Base-by-base conservation (phyloP, 106 monocot species). In the Dactylorhiza incarnata region DNA sequence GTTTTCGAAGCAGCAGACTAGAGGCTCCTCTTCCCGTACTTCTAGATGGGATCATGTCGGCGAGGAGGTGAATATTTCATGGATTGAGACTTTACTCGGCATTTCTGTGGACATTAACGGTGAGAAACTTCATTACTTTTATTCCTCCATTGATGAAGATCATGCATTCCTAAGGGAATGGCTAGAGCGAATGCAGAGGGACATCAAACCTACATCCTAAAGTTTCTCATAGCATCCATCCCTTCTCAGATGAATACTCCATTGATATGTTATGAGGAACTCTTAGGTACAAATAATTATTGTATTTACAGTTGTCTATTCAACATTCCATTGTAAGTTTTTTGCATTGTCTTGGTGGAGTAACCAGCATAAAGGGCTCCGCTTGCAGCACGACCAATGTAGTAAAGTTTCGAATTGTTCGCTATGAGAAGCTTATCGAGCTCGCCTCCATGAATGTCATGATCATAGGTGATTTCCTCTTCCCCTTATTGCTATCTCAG, bases 11-110 rank as follows among this genome's bases (percentile, higher is more conserved):
- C 84, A 82, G 49, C 75, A 84, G 48, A 71, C 86, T 17, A 77
- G 93, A 7, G 86, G 81, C 80, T 63, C 86, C 23, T 85, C 73
- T 1, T 75, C 80, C 0, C 58, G 75, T 0, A 83, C 84, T 0
- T 80, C 78, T 4, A 81, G 83, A 20, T 23, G 50, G 37, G 52
- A 74, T n/a, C 17, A 8, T 68, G 71, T 67, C 1, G 71, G 58
- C 1, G 86, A 88, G 44, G 90, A 94, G 78, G 88, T 88, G 0
- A 90, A 94, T 70, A 68, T 94, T 9, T 87, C 90, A 0, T 94
- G 94, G 94, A 88, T 94, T 14, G 83, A 93, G 58, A 87, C 93
- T 2, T 76, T 93, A 45, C 89, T 93, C 17, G 77, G 82, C 13
- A 81, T 83, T 7, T 67, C 77, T 0, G 92, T 89, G 49, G 58